Evolutionary conservation across 2,329 filamentous ascomycete species (phyloP).

Genomic region (Paecilomyces variotii): DNA sequence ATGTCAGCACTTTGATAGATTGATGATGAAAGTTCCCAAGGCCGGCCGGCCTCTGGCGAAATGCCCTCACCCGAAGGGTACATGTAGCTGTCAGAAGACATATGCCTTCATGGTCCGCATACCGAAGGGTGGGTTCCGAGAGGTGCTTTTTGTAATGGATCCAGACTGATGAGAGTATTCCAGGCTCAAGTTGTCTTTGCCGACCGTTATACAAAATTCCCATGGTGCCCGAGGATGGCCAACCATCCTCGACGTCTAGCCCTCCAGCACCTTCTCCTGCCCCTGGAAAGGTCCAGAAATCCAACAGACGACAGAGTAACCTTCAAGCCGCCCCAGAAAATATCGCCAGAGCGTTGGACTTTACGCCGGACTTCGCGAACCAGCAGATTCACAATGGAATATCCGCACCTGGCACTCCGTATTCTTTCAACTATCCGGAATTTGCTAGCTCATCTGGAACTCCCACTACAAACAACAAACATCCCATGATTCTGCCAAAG

Average conservation of each 20-base stretch:
- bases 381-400: conserved; percentile 14
- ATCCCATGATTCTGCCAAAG: neutral
- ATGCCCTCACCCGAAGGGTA: conserved; percentile 38
- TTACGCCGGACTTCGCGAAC: conserved; percentile 16
- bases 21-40: conserved; percentile 44
- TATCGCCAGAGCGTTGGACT: conserved; percentile 25
- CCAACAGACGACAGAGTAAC: conserved; percentile 22
- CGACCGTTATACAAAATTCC: conserved; percentile 34
- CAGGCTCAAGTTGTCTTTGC: conserved; percentile 34
- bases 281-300: conserved; percentile 29
- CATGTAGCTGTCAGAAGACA: conserved; percentile 34
- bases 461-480: neutral
- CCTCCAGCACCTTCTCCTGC: conserved; percentile 15
- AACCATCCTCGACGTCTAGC: conserved; percentile 9
- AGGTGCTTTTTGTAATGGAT: neutral
- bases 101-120: conserved; percentile 39
- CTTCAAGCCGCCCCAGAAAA: conserved; percentile 26
- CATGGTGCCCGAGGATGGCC: conserved; percentile 14
- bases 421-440: neutral
- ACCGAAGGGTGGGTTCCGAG: conserved; percentile 28
- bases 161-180: conserved; percentile 7
- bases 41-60: conserved; percentile 40
- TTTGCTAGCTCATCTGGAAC: neutral
- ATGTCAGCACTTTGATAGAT: conserved; percentile 41
- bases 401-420: conserved; percentile 5